A percentile compares a stretch with the other conserved stretches of the same genome.
Evolutionary conservation across 1,284 basidiomycete species (phyloP).

Genomic region (Flammula alnicola): DNA sequence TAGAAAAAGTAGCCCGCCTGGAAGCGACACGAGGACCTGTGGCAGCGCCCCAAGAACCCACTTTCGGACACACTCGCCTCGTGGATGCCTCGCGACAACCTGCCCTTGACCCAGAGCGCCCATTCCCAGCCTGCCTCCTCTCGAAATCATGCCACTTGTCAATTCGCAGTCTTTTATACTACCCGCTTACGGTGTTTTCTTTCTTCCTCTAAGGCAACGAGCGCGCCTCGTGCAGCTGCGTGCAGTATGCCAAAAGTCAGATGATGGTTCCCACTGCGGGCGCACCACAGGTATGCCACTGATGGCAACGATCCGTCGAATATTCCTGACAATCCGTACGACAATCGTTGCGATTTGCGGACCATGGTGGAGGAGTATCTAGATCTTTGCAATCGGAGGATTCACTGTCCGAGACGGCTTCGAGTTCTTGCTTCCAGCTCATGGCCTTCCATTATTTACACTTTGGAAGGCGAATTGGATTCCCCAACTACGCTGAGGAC

Average conservation of each 20-base stretch:
- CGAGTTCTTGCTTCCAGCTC: neutral
- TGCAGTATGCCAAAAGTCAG: neutral
- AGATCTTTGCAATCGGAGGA: neutral
- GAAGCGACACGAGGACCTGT: neutral
- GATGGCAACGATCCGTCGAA: neutral
- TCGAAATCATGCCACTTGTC: slow-evolving; percentile 6
- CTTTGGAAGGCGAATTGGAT: neutral
- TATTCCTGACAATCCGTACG: neutral
- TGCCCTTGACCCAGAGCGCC: slow-evolving; percentile 16
- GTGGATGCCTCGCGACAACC: slow-evolving; percentile 10
- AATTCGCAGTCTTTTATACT: neutral
- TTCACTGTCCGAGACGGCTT: too few relatives aligned
- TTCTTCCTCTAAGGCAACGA: neutral
- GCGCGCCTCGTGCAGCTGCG: neutral
- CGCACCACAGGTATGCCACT: neutral
- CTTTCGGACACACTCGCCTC: slow-evolving; percentile 9
- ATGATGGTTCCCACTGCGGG: neutral
- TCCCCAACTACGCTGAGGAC: neutral
- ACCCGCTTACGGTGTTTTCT: slow-evolving; percentile 4
- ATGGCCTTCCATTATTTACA: neutral
- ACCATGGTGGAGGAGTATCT: neutral
- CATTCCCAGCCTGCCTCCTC: slow-evolving; percentile 6
- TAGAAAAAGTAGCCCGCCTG: neutral
- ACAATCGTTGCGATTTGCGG: neutral
- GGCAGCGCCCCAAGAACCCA: slow-evolving; percentile 6